Conservation (phyloP, 2,329 filamentous ascomycete genomes). For the Aspergillus fischeri region DNA sequence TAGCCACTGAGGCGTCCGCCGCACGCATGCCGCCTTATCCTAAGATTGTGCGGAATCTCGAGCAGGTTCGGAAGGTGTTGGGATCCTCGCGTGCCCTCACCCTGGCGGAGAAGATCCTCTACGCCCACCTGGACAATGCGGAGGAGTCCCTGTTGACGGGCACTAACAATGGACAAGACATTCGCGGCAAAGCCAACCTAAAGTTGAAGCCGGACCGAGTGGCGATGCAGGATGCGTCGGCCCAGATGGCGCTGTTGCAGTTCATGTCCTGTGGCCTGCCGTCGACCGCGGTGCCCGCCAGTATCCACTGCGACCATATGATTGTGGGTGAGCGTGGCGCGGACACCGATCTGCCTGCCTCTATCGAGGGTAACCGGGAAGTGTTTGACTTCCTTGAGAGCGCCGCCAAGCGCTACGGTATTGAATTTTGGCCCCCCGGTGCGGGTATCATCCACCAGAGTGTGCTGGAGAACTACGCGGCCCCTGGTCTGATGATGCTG, state of each 20-base stretch:
- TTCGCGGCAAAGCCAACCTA: conserved; percentile 85
- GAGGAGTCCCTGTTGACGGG: conserved; percentile 81
- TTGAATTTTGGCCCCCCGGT: conserved; percentile 93
- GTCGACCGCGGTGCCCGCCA: conserved; percentile 86
- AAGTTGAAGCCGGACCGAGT: conserved; percentile 97
- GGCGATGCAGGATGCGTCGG: conserved; percentile 98
- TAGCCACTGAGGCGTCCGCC: conserved; percentile 37
- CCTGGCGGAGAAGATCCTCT: conserved; percentile 95
- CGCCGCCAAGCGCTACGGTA: conserved; percentile 83
- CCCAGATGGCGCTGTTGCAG: conserved; percentile 96
- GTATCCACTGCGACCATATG: conserved; percentile 98
- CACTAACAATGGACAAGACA: conserved; percentile 77
- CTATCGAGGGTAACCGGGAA: conserved; percentile 89
- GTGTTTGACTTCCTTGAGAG: conserved; percentile 97
- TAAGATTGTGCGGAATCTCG: conserved; percentile 72
- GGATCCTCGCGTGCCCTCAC: conserved; percentile 64
- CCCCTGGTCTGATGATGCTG: conserved; percentile 98
- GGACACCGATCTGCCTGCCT: conserved; percentile 75
- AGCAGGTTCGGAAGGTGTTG: conserved; percentile 70
- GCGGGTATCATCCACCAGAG: conserved; percentile 97
- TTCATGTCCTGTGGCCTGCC: conserved; percentile 97
- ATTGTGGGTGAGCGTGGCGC: conserved; percentile 93
- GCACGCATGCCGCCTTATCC: conserved; percentile 72
- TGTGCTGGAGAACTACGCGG: conserved; percentile 93
- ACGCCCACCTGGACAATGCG: conserved; percentile 85